Base-by-base conservation (phyloP, 2,329 filamentous ascomycete genomes). In the Colletotrichum sp. region DNA sequence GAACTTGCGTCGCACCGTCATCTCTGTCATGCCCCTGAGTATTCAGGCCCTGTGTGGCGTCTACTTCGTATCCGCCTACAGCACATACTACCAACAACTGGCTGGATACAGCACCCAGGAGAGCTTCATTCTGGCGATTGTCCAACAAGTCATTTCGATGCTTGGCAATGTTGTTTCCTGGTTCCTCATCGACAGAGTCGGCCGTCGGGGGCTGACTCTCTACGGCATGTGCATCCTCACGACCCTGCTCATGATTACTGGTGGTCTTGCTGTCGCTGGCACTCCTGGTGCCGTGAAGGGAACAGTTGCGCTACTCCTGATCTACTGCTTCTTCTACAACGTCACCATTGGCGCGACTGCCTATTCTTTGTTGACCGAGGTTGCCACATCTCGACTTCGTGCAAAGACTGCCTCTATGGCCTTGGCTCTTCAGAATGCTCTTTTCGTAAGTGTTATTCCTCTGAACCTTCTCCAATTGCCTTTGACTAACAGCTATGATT, bases 11-110 rank as follows among this genome's bases (percentile, higher is more conserved):
- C 82, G 86, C 13, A 87, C 85, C 2, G 79, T 86, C 61, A 81
- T 87, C 66, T 83, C 82, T 10, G 82, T 85, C n/a, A 78, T 80
- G 7, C 84, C 84, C 6, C 72, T 86, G 10, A 80, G 78, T 30
- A 84, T 86, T 48, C 83, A 86, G 72, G 79, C 80, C 3, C 78
- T 86, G 6, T 81, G 80, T 5, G 85, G 85, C 3, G 80, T 86
- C 26, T 77, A 80, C 28, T 87, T 86, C 66, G 79, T 82, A 1
- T 80, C 83, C 3, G 78, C 79, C 8, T 87, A 87, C 75, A 79
- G 80, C n/a, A 86, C 85, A 4, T 87, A 65, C 78, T 87, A 87
- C 77, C 79, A 83, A 55, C 83, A 88, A 69, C 78, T 87, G 6
- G 85, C 86, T 10, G 86, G 86, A 7, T 87, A 84, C 76, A 81